Conservation (phyloP, 2,329 filamentous ascomycete genomes). For the Albifimbria verrucaria region DNA sequence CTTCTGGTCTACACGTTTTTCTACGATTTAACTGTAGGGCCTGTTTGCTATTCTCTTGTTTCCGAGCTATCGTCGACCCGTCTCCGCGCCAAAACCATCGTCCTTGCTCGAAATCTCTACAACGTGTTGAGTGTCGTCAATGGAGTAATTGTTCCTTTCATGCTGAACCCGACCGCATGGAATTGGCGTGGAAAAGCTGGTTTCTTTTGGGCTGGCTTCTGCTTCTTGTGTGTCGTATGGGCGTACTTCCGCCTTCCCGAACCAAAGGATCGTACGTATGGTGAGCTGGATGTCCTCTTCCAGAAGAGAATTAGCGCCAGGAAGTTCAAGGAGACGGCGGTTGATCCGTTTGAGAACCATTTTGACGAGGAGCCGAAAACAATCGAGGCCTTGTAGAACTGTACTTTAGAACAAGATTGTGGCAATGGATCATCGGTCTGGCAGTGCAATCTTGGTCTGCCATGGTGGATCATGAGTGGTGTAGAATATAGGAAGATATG, state of each 20-base stretch:
- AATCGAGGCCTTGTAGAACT: no score
- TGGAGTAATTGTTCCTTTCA: slow-evolving; percentile 26
- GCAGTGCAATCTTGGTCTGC: no score
- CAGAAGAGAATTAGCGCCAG: slow-evolving; percentile 24
- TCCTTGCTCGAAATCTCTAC: slow-evolving; percentile 31
- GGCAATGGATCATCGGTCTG: no score
- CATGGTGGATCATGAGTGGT: no score
- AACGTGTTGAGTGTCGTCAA: slow-evolving; percentile 23
- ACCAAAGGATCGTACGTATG: slow-evolving; percentile 27
- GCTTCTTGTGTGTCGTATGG: slow-evolving; percentile 24
- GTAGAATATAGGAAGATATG: no score
- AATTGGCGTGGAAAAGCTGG: slow-evolving; percentile 33
- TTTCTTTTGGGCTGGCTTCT: slow-evolving; percentile 27
- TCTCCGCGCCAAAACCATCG: slow-evolving; percentile 39
- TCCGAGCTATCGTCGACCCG: slow-evolving; percentile 38
- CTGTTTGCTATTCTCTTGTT: slow-evolving; percentile 39
- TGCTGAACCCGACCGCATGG: slow-evolving; percentile 28
- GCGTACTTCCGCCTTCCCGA: slow-evolving; percentile 31
- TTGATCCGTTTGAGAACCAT: no score
- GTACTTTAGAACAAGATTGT: no score
- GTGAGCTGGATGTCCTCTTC: slow-evolving; percentile 32
- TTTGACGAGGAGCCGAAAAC: no score
- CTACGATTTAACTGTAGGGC: slow-evolving; percentile 40
- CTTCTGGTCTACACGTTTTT: slow-evolving; percentile 41
- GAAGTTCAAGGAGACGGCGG: slow-evolving; percentile 26